Evolutionary conservation across 441 rosid genomes (phyloP).

Genomic region (Caryocar brasiliense): DNA sequence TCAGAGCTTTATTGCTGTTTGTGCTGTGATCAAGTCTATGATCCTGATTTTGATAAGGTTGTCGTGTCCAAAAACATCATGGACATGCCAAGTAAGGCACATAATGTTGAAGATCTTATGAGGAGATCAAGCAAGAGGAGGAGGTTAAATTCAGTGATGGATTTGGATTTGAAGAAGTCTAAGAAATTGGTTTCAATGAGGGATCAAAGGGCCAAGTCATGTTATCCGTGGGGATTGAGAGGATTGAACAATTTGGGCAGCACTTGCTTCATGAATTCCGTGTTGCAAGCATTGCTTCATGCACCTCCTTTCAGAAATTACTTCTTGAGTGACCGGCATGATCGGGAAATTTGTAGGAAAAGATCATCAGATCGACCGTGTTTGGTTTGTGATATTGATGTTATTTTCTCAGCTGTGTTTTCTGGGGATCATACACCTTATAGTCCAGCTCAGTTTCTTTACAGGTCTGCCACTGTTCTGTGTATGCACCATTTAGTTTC

Average conservation of each 20-base stretch:
- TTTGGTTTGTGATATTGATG: conserved; percentile 61
- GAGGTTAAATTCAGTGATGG: conserved; percentile 33
- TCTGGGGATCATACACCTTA: conserved; percentile 70
- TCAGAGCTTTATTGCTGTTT: conserved; percentile 74
- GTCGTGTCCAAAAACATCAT: conserved; percentile 41
- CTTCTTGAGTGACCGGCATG: conserved; percentile 60
- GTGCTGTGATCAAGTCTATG: conserved; percentile 79
- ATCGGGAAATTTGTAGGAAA: conserved; percentile 45
- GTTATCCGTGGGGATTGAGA: conserved; percentile 66
- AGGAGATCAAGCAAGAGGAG: conserved; percentile 71
- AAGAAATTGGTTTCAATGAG: conserved; percentile 34
- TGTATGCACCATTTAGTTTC: conserved; percentile 12
- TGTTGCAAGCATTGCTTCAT: conserved; percentile 78
- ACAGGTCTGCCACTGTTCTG: conserved; percentile 44
- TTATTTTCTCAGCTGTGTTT: conserved; percentile 53
- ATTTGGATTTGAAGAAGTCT: conserved; percentile 41
- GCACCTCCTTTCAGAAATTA: conserved; percentile 66
- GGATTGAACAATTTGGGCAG: conserved; percentile 77
- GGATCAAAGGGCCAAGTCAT: conserved; percentile 74
- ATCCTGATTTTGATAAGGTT: conserved; percentile 69
- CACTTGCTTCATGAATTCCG: conserved; percentile 82
- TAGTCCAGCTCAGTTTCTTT: conserved; percentile 78
- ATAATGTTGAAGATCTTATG: conserved; percentile 22
- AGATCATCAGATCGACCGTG: conserved; percentile 39
- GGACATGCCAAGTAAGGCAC: conserved; percentile 35